Conservation (phyloP, 306 rosid genomes). For the Begonia peltatifolia region DNA sequence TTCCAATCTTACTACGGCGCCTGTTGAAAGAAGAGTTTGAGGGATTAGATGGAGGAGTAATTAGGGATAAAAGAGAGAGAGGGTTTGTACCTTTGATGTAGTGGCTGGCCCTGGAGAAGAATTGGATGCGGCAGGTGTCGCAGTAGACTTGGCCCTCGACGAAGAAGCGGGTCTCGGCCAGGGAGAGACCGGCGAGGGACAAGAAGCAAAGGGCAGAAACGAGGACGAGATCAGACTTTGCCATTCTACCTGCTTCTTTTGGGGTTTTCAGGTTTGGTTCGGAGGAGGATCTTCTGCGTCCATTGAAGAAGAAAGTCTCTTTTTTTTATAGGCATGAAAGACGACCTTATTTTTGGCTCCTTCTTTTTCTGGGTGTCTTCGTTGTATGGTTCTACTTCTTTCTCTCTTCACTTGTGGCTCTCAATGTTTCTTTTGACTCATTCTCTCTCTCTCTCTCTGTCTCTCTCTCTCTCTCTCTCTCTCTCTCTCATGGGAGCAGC, state of each 20-base stretch:
- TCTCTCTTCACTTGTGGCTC: too few relatives aligned
- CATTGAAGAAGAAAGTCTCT: too few relatives aligned
- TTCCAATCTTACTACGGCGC: slow-evolving; percentile 35
- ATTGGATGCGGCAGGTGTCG: slow-evolving; percentile 2
- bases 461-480: too few relatives aligned
- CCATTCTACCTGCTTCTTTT: background rate
- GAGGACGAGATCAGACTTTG: background rate
- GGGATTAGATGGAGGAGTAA: background rate
- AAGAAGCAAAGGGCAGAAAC: background rate
- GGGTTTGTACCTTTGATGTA: background rate
- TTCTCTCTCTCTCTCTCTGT: too few relatives aligned
- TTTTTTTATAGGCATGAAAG: too few relatives aligned
- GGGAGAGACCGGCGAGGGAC: background rate
- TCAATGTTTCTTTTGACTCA: too few relatives aligned
- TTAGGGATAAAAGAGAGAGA: background rate
- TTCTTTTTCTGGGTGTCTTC: too few relatives aligned
- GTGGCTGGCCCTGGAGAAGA: background rate
- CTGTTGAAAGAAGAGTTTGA: slow-evolving; percentile 8
- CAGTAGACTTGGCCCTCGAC: slow-evolving; percentile 5
- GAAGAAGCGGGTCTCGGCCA: background rate
- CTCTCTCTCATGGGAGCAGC: too few relatives aligned
- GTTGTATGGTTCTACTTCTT: too few relatives aligned
- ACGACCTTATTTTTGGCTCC: too few relatives aligned
- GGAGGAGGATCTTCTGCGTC: too few relatives aligned
- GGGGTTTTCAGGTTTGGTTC: too few relatives aligned